A percentile compares a stretch with the other conserved stretches of the same genome.
Conservation (phyloP, 2,329 filamentous ascomycete genomes). For the Colletotrichum navitas region DNA sequence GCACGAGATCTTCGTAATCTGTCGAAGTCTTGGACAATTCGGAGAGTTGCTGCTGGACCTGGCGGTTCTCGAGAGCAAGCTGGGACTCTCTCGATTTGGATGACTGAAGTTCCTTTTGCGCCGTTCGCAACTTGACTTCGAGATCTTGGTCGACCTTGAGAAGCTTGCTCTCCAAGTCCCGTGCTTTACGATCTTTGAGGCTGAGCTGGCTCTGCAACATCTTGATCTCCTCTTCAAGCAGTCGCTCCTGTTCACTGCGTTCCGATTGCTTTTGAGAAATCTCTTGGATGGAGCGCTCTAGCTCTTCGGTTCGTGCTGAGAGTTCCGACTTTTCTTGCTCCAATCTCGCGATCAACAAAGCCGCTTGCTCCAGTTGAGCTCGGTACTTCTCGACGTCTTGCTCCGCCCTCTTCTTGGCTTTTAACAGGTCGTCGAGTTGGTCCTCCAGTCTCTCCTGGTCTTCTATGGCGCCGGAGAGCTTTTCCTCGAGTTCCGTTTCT, state of each 20-base stretch:
- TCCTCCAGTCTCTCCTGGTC: conserved; percentile 96
- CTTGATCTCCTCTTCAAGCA: conserved; percentile 84
- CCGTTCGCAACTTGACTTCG: conserved; percentile 83
- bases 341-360: conserved; percentile 84
- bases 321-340: conserved; percentile 89
- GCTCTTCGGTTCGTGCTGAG: conserved; percentile 72
- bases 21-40: conserved; percentile 92
- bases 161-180: conserved; percentile 87
- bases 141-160: conserved; percentile 89
- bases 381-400: conserved; percentile 84
- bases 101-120: conserved; percentile 83
- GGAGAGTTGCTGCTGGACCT: conserved; percentile 85
- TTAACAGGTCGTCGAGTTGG: conserved; percentile 88
- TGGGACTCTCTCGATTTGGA: conserved; percentile 81
- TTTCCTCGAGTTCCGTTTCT: conserved; percentile 93
- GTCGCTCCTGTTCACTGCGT: conserved; percentile 80
- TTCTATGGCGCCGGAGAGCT: conserved; percentile 89
- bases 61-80: conserved; percentile 82
- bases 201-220: conserved; percentile 92
- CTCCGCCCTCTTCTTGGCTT: conserved; percentile 89
- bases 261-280: conserved; percentile 79
- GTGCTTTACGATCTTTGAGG: conserved; percentile 89
- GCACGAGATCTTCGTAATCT: conserved; percentile 93
- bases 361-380: conserved; percentile 90
- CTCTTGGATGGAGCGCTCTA: conserved; percentile 79